These are phyloP conservation scores for Nannizziopsis arthrosporioides DNA, from an alignment of 2,329 filamentous ascomycete species.

Conservation along the genomic window DNA sequence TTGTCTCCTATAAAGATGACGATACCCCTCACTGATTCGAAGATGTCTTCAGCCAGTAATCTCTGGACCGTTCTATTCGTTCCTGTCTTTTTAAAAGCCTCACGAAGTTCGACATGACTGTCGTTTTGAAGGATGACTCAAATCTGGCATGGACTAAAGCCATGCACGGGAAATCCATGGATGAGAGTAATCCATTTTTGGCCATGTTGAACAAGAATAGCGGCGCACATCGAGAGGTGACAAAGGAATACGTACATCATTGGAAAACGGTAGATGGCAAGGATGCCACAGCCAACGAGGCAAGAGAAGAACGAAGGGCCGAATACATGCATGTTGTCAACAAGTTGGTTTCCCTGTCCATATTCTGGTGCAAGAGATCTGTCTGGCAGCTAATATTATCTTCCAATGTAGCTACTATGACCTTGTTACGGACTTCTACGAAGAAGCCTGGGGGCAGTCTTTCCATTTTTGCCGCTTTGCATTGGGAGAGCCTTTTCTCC, in stretches of 20 bases:
- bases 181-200: slow-evolving; percentile 8
- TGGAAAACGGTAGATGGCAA: slow-evolving; percentile 7
- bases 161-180: slow-evolving; percentile 9
- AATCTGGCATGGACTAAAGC: slow-evolving; percentile 8
- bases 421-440: slow-evolving; percentile 17
- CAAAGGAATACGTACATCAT: slow-evolving; percentile 5
- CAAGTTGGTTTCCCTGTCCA: slow-evolving; percentile 1
- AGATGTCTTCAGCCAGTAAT: too few species aligned
- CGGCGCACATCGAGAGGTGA: slow-evolving; percentile 6
- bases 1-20: too few species aligned
- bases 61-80: too few species aligned
- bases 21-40: too few species aligned
- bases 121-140: slow-evolving; percentile 3
- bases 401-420: slow-evolving; percentile 17
- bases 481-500: slow-evolving; percentile 15
- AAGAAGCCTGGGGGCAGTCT: slow-evolving; percentile 16
- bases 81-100: too few species aligned
- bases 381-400: background rate
- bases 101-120: background rate
- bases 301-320: background rate
- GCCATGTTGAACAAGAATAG: slow-evolving; percentile 11
- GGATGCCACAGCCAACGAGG: slow-evolving; percentile 8
- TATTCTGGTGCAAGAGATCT: background rate
- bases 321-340: slow-evolving; percentile 10
- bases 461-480: slow-evolving; percentile 21